Evolutionary conservation across 371 early-diverging fungal genomes (phyloP).

Genomic region (Gilbertella persicaria): DNA sequence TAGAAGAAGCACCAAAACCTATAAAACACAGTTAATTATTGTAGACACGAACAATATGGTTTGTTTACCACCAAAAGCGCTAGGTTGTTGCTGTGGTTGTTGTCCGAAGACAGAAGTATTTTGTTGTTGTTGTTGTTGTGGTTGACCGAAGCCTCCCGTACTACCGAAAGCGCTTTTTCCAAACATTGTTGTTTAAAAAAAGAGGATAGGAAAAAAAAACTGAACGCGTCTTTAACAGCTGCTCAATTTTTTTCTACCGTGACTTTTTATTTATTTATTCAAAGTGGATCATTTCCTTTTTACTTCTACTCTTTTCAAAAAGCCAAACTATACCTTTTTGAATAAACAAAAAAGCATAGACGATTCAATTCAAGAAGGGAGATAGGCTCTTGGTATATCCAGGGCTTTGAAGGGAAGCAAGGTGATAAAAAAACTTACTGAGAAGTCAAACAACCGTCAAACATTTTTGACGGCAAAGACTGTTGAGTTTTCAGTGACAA

Average conservation of each 20-base stretch:
- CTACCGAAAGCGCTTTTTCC: conserved; percentile 46
- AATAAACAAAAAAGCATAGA: too few species aligned
- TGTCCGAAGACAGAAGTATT: conserved; percentile 52
- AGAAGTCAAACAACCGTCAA: too few species aligned
- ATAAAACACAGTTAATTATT: conserved; percentile 6
- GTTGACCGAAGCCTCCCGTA: conserved; percentile 58
- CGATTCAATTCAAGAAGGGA: too few species aligned
- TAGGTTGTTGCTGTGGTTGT: conserved; percentile 34
- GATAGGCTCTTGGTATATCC: too few species aligned
- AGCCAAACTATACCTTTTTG: too few species aligned
- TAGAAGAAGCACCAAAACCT: conserved; percentile 53
- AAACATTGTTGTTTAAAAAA: conserved; percentile 33
- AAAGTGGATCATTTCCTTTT: too few species aligned
- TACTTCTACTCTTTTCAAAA: too few species aligned
- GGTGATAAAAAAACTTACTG: too few species aligned
- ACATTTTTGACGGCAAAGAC: too few species aligned
- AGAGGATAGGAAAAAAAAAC: neutral
- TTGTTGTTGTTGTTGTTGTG: conserved; percentile 58
- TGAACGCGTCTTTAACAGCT: neutral
- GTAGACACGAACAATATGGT: neutral
- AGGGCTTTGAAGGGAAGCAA: too few species aligned
- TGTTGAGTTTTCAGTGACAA: too few species aligned
- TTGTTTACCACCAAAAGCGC: conserved; percentile 54
- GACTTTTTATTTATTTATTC: too few species aligned
- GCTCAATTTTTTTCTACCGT: neutral